These are phyloP conservation scores for Kluyveromyces sp. DNA, from an alignment of 1,139 yeast genomes.

Conservation along the genomic window DNA sequence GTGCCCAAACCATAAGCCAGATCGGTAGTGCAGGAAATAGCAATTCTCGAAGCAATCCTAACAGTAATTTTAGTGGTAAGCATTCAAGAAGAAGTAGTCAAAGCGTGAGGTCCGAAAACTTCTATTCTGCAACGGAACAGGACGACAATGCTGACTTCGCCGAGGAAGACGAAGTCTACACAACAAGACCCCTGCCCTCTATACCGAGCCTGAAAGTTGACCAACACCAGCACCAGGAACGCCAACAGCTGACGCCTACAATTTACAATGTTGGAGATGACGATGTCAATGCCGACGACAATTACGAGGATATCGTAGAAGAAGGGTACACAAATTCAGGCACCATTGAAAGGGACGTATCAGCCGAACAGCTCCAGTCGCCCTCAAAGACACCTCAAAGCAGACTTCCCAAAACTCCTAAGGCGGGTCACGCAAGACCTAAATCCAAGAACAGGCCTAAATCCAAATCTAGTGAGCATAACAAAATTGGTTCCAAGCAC, in stretches of 20 bases:
- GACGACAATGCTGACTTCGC: slow-evolving; percentile 2
- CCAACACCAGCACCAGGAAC: not conserved
- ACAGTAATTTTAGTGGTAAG: not conserved
- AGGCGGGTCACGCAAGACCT: slow-evolving; percentile 4
- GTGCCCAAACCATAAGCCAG: too few relatives aligned
- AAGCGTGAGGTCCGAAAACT: slow-evolving; percentile 15
- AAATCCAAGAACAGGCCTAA: slow-evolving; percentile 3
- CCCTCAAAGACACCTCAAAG: slow-evolving; percentile 7
- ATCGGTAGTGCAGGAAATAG: not conserved
- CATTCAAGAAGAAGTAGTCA: slow-evolving; percentile 1
- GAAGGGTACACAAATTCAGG: not conserved
- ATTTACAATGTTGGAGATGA: not conserved
- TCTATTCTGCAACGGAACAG: slow-evolving; percentile 19
- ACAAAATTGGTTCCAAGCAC: slow-evolving; percentile 5
- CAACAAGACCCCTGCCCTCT: slow-evolving; percentile 18
- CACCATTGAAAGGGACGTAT: too few relatives aligned
- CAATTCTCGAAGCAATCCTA: not conserved
- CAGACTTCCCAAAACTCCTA: slow-evolving; percentile 7
- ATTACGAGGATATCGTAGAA: slow-evolving; percentile 3
- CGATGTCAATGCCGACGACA: slow-evolving; percentile 5
- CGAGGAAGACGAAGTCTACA: slow-evolving; percentile 13
- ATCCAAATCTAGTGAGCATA: slow-evolving; percentile 8
- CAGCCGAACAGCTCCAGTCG: not conserved
- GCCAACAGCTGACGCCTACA: not conserved
- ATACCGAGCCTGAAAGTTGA: slow-evolving; percentile 16